Percentiles rank a stretch among this genome's conserved stretches.
These are phyloP conservation scores for Penium margaritaceum DNA, from an alignment of 139 green algal species.

Conservation along the genomic window DNA sequence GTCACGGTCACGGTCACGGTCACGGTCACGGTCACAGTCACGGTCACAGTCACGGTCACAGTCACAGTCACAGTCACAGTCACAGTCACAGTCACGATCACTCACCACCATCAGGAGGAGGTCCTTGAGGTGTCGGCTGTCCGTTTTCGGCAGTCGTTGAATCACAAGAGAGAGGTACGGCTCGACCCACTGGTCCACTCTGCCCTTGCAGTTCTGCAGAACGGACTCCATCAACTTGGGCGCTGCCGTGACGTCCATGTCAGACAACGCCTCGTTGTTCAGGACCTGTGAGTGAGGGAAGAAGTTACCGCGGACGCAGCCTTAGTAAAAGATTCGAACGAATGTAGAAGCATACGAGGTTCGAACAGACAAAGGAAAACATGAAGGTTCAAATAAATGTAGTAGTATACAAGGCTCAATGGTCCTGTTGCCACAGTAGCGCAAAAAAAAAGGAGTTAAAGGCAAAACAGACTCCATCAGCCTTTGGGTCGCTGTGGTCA, in stretches of 20 bases:
- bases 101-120: slow-evolving; percentile 25
- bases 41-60: no score
- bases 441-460: no score
- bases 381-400: neutral
- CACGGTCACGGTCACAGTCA: no score
- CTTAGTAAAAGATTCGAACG: neutral
- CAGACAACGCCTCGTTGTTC: slow-evolving; percentile 45
- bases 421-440: neutral
- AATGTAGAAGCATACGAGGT: neutral
- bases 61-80: no score
- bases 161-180: slow-evolving; percentile 64
- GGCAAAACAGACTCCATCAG: no score
- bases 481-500: no score
- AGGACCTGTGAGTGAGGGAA: slow-evolving; percentile 32
- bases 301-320: neutral
- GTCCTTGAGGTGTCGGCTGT: slow-evolving; percentile 40
- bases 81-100: no score
- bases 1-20: no score
- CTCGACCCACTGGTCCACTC: slow-evolving; percentile 71
- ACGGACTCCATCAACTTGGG: slow-evolving; percentile 76
- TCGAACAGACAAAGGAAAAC: neutral
- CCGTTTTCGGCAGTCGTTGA: slow-evolving; percentile 1
- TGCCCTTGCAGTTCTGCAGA: slow-evolving; percentile 62
- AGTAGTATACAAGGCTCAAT: no score
- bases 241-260: slow-evolving; percentile 64